Percentiles rank a stretch among this genome's conserved stretches.
Conservation (phyloP, 768 basidiomycete species). For the Kwoniella pini region DNA sequence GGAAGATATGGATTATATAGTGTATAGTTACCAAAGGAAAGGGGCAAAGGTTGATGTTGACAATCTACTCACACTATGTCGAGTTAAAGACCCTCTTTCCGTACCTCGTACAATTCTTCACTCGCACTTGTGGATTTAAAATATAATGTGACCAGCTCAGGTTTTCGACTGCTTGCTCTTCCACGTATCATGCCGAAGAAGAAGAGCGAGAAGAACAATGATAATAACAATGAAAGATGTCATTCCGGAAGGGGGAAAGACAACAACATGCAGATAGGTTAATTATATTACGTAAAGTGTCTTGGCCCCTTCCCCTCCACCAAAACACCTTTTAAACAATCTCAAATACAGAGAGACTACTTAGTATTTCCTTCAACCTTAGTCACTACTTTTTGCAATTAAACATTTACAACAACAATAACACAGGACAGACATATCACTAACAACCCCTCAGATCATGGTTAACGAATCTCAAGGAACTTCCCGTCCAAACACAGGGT, state of each 20-base stretch:
- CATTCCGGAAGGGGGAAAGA: not conserved
- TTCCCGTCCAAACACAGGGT: conserved; percentile 12
- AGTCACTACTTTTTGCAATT: not conserved
- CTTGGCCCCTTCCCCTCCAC: not conserved
- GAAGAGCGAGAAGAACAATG: not conserved
- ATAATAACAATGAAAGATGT: not conserved
- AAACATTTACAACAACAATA: not conserved
- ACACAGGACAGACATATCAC: not conserved
- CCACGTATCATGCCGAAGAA: conserved; percentile 5
- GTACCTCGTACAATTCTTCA: no score
- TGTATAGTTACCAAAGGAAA: not conserved
- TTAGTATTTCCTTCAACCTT: not conserved
- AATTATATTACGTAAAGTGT: conserved; percentile 14
- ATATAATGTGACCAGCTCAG: no score
- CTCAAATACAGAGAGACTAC: not conserved
- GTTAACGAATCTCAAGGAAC: conserved; percentile 22
- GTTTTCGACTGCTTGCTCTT: no score
- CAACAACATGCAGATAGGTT: not conserved
- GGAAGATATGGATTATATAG: not conserved
- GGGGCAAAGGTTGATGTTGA: conserved; percentile 2
- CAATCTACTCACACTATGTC: not conserved
- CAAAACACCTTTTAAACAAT: not conserved
- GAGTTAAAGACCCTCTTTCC: no score
- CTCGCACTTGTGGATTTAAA: no score
- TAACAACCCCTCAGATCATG: conserved; percentile 13